phyloP scores from a whole-genome alignment of 208 protist genomes.

The Trypanosoma cruzi region DNA sequence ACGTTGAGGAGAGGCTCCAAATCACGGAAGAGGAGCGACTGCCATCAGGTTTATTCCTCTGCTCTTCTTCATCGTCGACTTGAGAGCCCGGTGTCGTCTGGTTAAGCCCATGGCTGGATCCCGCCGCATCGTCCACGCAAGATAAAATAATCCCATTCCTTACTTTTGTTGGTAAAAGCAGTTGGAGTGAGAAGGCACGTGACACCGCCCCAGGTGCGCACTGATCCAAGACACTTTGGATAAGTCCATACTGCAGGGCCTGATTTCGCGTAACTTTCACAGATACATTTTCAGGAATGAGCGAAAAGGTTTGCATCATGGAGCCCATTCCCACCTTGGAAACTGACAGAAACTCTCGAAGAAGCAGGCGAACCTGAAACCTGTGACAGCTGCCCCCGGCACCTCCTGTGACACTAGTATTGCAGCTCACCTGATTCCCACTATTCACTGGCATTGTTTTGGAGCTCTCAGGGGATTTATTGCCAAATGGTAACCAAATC shows the following conservation, averaged over 20 bases:
- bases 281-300: conserved; percentile 39
- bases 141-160: not conserved
- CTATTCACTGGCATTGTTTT: not conserved
- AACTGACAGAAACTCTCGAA: conserved; percentile 73
- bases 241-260: conserved; percentile 35
- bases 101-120: not conserved
- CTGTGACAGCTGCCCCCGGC: not conserved
- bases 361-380: conserved; percentile 35
- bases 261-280: conserved; percentile 42
- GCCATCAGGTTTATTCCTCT: not conserved
- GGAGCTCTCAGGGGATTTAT: not conserved
- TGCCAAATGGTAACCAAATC: conserved; percentile 15
- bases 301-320: conserved; percentile 74
- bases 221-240: conserved; percentile 28
- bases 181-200: conserved; percentile 46
- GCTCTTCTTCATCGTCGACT: not conserved
- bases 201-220: conserved; percentile 40
- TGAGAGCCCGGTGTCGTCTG: not conserved
- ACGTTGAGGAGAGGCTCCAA: not conserved
- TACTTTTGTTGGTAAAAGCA: conserved; percentile 17
- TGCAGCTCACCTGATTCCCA: not conserved
- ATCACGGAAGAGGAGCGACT: not conserved
- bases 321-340: conserved; percentile 35
- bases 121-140: not conserved
- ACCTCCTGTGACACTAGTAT: not conserved